Evolutionary conservation across 441 rosid genomes (phyloP).

Genomic region (Melianthus villosus): DNA sequence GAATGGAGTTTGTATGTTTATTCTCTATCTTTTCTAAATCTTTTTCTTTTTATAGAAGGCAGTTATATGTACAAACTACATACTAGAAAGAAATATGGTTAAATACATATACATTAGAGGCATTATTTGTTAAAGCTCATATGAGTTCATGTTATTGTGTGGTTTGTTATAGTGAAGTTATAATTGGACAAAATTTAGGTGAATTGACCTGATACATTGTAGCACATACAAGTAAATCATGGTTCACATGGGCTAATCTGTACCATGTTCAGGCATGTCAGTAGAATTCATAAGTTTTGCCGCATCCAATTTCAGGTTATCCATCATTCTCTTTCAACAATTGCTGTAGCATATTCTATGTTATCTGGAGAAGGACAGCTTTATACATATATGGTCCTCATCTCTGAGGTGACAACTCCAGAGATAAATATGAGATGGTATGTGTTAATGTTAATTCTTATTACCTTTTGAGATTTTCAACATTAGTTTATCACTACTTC

Average conservation of each 20-base stretch:
- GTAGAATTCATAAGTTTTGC: background rate
- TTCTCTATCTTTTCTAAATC: background rate
- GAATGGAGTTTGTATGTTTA: slow-evolving; percentile 52
- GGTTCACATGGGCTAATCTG: background rate
- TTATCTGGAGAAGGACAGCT: slow-evolving; percentile 10
- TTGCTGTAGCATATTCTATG: slow-evolving; percentile 8
- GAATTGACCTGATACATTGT: no score
- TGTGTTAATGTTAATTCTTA: background rate
- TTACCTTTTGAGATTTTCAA: background rate
- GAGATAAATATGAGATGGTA: slow-evolving; percentile 14
- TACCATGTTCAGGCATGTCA: background rate
- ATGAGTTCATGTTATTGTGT: no score
- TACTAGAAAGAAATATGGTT: no score
- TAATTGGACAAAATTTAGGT: no score
- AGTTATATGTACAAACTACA: no score
- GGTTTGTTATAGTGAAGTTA: no score
- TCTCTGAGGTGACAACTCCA: slow-evolving; percentile 12
- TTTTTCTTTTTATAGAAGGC: background rate
- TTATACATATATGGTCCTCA: slow-evolving; percentile 12
- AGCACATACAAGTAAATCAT: background rate
- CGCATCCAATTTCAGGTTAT: slow-evolving; percentile 6
- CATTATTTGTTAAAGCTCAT: no score
- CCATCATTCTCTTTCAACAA: slow-evolving; percentile 8
- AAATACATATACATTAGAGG: no score
- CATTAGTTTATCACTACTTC: background rate